Evolutionary conservation across 495 filamentous ascomycete species (phyloP), one percentile per base, ranked within the genome.

Genomic region (Pseudotulostoma volvatum): DNA sequence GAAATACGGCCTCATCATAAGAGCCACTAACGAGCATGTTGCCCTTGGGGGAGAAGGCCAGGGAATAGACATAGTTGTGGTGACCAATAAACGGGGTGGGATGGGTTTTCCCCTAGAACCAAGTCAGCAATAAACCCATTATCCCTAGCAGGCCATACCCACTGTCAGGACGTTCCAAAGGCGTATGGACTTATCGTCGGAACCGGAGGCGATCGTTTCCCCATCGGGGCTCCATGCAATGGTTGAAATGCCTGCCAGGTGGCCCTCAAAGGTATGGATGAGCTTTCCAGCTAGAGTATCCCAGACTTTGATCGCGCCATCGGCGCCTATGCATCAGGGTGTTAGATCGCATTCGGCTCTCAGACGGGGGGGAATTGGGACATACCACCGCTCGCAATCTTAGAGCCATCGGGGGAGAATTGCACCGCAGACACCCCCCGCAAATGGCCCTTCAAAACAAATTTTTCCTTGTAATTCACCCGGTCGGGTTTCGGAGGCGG

Each of bases 1-100:
- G 59, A 46, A 93, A 92, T 0, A 97, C 81, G 7, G 92, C 90
- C 65, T 97, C 90, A 49, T 96, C 90, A 58, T 93, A 96, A 48
- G 82, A 88, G 13, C 90, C 92, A 41, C 81, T 87, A 28, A 81
- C 90, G 13, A 97, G 72, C 49, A 94, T 93, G 50, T 95, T 96
- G 28, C 90, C 92, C 58, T 93, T 93, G 1, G 92, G 90, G 11
- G 82, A 83, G 57, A 95, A 97, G 15, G 87, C 84, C 34, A 97
- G 68, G 25, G 78, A 78, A 57, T 88, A 94, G 33, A 97, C 77
- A 63, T 94, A 95, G 53, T 87, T 95, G 53, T 95, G 87, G 53
- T 97, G 90, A 31, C 90, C 87, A 20, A 76, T 57, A 44, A 95
- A 67, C 5, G 81, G 75, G 16, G 59, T 62, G 0, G 70, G 60